Percentiles rank a stretch among this genome's conserved stretches.
Evolutionary conservation across 345 rosid genomes (phyloP).

Genomic region (Alliaria petiolata): DNA sequence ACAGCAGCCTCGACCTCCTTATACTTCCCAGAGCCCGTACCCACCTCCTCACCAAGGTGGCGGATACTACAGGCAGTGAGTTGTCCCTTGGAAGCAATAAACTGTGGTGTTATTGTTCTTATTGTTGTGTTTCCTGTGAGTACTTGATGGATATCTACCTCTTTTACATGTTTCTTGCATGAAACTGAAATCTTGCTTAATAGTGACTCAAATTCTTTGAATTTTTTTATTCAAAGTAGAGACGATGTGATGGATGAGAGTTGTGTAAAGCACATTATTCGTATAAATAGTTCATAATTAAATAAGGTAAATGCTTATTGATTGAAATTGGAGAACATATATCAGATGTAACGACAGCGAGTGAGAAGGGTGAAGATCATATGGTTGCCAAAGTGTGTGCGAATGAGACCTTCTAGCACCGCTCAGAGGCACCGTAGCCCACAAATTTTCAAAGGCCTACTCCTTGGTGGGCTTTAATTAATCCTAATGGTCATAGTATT

Average conservation of each 20-base stretch:
- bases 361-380: conserved; percentile 25
- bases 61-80: conserved; percentile 72
- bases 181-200: not conserved
- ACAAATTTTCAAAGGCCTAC: not conserved
- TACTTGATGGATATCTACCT: not conserved
- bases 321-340: not conserved
- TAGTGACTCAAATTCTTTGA: not conserved
- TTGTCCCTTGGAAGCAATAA: conserved; percentile 12
- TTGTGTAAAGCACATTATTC: conserved; percentile 11
- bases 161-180: conserved; percentile 17
- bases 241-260: not conserved
- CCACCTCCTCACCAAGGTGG: conserved; percentile 74
- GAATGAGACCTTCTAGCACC: conserved; percentile 15
- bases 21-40: conserved; percentile 63
- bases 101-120: conserved; percentile 3
- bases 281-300: too few relatives aligned
- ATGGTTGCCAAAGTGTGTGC: conserved; percentile 30
- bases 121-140: conserved; percentile 20
- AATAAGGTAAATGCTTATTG: not conserved
- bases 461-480: not conserved
- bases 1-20: conserved; percentile 92
- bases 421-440: conserved; percentile 28
- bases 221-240: conserved; percentile 12
- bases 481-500: not conserved
- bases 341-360: not conserved